These are phyloP conservation scores for Fomitiporia mediterranea DNA, from an alignment of 1,284 basidiomycete genomes.

Conservation along the genomic window DNA sequence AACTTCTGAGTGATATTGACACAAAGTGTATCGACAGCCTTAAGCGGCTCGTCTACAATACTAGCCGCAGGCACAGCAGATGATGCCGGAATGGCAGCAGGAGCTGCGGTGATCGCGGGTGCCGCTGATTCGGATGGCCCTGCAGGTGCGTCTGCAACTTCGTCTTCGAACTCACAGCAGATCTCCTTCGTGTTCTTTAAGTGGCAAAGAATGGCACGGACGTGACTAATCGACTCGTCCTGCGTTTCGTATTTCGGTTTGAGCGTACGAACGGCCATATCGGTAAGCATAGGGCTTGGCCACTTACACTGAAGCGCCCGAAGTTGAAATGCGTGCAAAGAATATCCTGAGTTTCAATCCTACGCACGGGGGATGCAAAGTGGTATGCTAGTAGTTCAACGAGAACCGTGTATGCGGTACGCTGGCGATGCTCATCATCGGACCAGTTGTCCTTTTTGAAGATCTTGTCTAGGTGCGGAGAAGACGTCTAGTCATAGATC, in stretches of 20 bases:
- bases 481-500: slow-evolving; percentile 93
- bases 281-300: slow-evolving; percentile 94
- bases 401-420: slow-evolving; percentile 91
- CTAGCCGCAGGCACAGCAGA: slow-evolving; percentile 62
- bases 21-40: slow-evolving; percentile 84
- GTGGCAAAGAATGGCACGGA: slow-evolving; percentile 85
- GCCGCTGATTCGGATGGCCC: slow-evolving; percentile 37
- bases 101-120: slow-evolving; percentile 40
- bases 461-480: slow-evolving; percentile 89
- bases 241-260: slow-evolving; percentile 94
- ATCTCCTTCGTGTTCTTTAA: slow-evolving; percentile 96
- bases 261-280: slow-evolving; percentile 93
- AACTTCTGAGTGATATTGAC: slow-evolving; percentile 95
- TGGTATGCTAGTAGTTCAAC: slow-evolving; percentile 97
- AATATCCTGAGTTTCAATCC: slow-evolving; percentile 98
- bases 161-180: slow-evolving; percentile 97
- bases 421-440: slow-evolving; percentile 77
- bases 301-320: slow-evolving; percentile 93
- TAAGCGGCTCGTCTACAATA: slow-evolving; percentile 88
- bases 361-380: slow-evolving; percentile 92
- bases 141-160: slow-evolving; percentile 48
- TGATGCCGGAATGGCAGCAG: slow-evolving; percentile 41
- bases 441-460: slow-evolving; percentile 88
- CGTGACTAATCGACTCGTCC: slow-evolving; percentile 82
- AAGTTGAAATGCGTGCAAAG: slow-evolving; percentile 88